Evolutionary conservation across 192 early-diverging fungal genomes (phyloP).

Genomic region (Radiomyces spectabilis): DNA sequence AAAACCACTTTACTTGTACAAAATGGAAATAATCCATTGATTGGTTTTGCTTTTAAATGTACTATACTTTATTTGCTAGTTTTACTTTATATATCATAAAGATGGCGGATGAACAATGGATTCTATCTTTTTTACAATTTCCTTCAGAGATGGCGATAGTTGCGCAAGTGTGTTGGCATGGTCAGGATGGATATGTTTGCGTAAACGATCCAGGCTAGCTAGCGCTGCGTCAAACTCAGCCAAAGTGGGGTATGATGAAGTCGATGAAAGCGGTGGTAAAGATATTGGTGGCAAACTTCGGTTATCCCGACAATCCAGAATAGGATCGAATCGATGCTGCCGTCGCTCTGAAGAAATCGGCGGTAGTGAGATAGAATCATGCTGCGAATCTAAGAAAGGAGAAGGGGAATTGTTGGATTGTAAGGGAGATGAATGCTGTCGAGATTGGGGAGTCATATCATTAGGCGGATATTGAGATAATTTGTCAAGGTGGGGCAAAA

Average conservation of each 20-base stretch:
- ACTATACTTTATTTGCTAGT: no score
- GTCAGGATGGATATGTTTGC: background rate
- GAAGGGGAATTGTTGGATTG: background rate
- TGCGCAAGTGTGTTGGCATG: background rate
- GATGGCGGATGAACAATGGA: conserved; percentile 1
- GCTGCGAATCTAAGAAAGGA: conserved; percentile 2
- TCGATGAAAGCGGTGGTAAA: background rate
- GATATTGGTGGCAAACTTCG: background rate
- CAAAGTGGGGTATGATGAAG: background rate
- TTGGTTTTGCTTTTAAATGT: no score
- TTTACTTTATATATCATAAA: no score
- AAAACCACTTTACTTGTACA: no score
- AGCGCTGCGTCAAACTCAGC: background rate
- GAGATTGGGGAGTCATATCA: no score
- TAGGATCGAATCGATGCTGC: background rate
- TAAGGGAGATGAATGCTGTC: background rate
- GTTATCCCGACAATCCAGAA: conserved; percentile 3
- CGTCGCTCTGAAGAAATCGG: conserved; percentile 12
- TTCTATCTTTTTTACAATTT: background rate
- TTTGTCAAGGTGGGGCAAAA: no score
- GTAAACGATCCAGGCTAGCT: background rate
- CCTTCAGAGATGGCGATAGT: background rate
- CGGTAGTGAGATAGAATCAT: background rate
- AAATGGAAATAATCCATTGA: no score
- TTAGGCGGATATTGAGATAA: no score